A percentile compares a stretch with the other conserved stretches of the same genome.
Evolutionary conservation across 2,329 filamentous ascomycete genomes (phyloP).

Genomic region (Aspergillus udagawae): DNA sequence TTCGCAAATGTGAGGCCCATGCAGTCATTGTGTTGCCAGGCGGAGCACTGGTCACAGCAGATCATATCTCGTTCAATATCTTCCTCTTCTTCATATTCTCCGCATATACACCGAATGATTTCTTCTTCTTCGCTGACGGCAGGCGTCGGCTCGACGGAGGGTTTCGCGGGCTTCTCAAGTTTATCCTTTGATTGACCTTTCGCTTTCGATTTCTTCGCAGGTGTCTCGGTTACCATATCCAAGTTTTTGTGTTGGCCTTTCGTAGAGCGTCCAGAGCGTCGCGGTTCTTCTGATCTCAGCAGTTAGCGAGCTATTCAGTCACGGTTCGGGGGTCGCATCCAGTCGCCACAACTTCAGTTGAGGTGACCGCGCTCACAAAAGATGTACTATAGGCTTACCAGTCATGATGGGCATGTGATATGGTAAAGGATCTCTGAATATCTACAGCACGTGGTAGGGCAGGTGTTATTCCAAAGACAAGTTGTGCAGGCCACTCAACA

Average conservation of each 20-base stretch:
- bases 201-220: conserved; percentile 44
- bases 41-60: conserved; percentile 84
- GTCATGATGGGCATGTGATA: conserved; percentile 47
- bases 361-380: conserved; percentile 1
- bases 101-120: conserved; percentile 90
- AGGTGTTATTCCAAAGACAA: conserved; percentile 14
- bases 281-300: conserved; percentile 66
- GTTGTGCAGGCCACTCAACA: conserved; percentile 23
- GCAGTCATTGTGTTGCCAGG: conserved; percentile 97
- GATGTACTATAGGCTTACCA: conserved; percentile 53
- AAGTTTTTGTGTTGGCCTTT: conserved; percentile 95
- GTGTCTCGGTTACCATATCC: conserved; percentile 63
- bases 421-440: conserved; percentile 24
- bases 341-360: conserved; percentile 4
- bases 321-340: neutral
- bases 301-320: conserved; percentile 27
- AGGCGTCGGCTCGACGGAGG: conserved; percentile 44
- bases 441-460: conserved; percentile 34
- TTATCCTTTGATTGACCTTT: conserved; percentile 47
- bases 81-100: conserved; percentile 78
- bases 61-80: conserved; percentile 91
- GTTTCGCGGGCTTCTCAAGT: conserved; percentile 43
- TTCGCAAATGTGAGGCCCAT: conserved; percentile 78
- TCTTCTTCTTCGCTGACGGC: conserved; percentile 54
- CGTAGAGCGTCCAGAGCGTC: conserved; percentile 90